A percentile compares a stretch with the other conserved stretches of the same genome.
Conservation (phyloP, 306 rosid species). For the Gleditsia sinensis region DNA sequence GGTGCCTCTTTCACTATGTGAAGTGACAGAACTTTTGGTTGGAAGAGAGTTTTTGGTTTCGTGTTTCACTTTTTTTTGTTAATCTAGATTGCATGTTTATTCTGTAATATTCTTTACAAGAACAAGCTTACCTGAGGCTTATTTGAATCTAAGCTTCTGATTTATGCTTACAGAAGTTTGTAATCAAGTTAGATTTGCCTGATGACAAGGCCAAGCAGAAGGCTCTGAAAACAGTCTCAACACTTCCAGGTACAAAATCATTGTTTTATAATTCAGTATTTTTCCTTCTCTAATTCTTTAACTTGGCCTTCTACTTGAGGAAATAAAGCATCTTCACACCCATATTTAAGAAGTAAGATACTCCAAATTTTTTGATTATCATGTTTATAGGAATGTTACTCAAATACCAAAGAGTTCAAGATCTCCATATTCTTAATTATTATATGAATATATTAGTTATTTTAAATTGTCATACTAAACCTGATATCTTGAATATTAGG, state of each 20-base stretch:
- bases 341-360: background rate
- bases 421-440: background rate
- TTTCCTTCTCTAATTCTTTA: background rate
- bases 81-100: constrained; percentile 22
- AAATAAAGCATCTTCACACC: background rate
- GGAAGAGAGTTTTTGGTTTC: constrained; percentile 16
- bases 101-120: background rate
- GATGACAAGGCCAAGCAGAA: constrained; percentile 89
- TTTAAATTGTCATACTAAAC: background rate
- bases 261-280: background rate
- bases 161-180: constrained; percentile 65
- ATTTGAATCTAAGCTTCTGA: constrained; percentile 31
- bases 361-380: background rate
- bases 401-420: background rate
- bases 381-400: constrained; percentile 6
- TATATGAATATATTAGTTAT: background rate
- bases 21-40: background rate
- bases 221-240: constrained; percentile 82
- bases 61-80: background rate
- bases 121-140: background rate
- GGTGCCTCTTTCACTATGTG: constrained; percentile 4
- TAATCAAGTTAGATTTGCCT: constrained; percentile 73
- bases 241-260: constrained; percentile 68
- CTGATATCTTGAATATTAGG: background rate
- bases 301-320: background rate